phyloP scores from a whole-genome alignment of 805 yeast genomes.

The Cyberlindnera lachancei region DNA sequence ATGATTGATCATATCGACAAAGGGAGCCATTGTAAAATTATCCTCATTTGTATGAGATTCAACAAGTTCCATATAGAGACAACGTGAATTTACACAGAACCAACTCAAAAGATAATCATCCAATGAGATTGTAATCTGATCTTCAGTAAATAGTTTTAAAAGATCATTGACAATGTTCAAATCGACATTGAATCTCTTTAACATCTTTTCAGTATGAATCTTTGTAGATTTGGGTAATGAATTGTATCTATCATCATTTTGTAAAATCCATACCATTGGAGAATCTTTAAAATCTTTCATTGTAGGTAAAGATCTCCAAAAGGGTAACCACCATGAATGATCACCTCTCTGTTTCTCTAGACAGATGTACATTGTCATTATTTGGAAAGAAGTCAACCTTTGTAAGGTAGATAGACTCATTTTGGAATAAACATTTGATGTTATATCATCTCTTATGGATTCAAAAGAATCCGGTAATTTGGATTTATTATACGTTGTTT shows the following conservation, averaged over 20 bases:
- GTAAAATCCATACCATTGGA: slow-evolving; percentile 58
- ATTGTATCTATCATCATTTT: slow-evolving; percentile 17
- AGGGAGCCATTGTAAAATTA: slow-evolving; percentile 87
- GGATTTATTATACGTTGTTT: slow-evolving; percentile 20
- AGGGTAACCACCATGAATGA: slow-evolving; percentile 60
- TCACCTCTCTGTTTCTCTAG: slow-evolving; percentile 34
- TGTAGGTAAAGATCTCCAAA: slow-evolving; percentile 57
- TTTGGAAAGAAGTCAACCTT: slow-evolving; percentile 50
- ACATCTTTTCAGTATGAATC: slow-evolving; percentile 34
- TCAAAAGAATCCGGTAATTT: slow-evolving; percentile 1
- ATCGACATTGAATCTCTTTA: slow-evolving; percentile 38
- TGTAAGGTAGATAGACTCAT: slow-evolving; percentile 27
- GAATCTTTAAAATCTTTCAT: slow-evolving; percentile 41
- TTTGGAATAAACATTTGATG: slow-evolving; percentile 10
- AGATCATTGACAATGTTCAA: slow-evolving; percentile 27
- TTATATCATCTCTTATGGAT: slow-evolving; percentile 16
- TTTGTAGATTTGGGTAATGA: slow-evolving; percentile 38
- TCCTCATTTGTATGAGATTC: slow-evolving; percentile 43
- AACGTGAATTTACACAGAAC: slow-evolving; percentile 87
- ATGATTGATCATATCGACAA: slow-evolving; percentile 84
- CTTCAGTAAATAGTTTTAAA: slow-evolving; percentile 5
- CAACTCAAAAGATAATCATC: slow-evolving; percentile 56
- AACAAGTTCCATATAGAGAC: slow-evolving; percentile 70
- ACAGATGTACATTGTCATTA: slow-evolving; percentile 42
- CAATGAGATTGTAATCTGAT: background rate